Evolutionary conservation across 371 early-diverging fungal genomes (phyloP), one percentile per base, ranked within the genome.

Genomic region (Haplosporangium sp.): DNA sequence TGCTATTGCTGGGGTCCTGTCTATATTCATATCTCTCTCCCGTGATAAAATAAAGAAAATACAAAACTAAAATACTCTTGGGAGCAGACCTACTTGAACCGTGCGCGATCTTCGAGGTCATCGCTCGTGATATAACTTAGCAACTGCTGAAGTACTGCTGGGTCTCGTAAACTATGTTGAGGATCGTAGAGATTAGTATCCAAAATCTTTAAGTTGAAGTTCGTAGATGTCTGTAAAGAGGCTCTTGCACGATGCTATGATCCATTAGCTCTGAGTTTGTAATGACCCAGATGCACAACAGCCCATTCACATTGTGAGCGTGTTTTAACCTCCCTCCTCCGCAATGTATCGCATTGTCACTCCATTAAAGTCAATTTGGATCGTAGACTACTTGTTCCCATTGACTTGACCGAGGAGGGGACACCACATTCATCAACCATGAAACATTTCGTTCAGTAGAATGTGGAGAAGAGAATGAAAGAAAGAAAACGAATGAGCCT

Each of bases 31-130:
- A n/a, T 15, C n/a, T 45, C 13, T 45, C 45, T 15, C 45, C 45
- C 10, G 45, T 45, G 45, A 15, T 45, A 45, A 45, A 13, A 15
- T 15, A 45, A 15, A 40, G 61, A 27, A 10, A 58, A 58, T 60
- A 19, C 3, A 40, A n/a, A 7, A 39, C 40, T 8, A 40, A n/a
- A 7, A 39, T 60, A 37, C 27, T 27, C 60, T 19, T n/a, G 38
- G 15, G 40, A 45, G 61, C 17, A 17, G 50, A 75, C 84, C 73
- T 86, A 92, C 93, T 93, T 94, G 87, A 90, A 92, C 72, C 85
- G 85, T 83, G 92, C 92, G 37, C 82, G 83, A 66, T 92, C 93
- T 58, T 93, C 93, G 64, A 92, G 63, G 73, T 90, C 88, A 53
- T 86, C 86, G 48, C 87, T 85, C 61, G 85, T 89, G 70, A 92